These are phyloP conservation scores for Aegle marmelos DNA, from an alignment of 345 rosid genomes.

Conservation along the genomic window DNA sequence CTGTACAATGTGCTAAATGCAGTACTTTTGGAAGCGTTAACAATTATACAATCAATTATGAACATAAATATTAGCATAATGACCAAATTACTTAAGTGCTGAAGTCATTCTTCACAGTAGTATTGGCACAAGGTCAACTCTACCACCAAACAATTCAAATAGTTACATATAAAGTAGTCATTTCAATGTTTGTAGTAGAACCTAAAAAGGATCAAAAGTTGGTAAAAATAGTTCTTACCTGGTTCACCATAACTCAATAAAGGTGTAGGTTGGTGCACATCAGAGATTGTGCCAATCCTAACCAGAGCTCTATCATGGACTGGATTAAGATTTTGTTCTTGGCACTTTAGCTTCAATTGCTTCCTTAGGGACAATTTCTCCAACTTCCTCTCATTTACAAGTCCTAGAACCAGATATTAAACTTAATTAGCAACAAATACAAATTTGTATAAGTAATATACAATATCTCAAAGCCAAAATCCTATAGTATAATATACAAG, in stretches of 20 bases:
- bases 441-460: background rate
- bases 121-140: background rate
- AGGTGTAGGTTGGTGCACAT: constrained; percentile 43
- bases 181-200: background rate
- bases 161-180: background rate
- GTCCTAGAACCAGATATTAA: constrained; percentile 40
- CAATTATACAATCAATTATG: background rate
- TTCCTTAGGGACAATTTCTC: constrained; percentile 84
- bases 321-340: constrained; percentile 60
- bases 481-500: background rate
- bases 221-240: constrained; percentile 34
- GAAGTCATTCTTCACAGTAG: background rate
- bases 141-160: background rate
- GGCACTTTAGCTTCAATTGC: constrained; percentile 90
- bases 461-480: background rate
- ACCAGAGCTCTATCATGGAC: constrained; percentile 49
- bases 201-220: background rate
- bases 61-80: background rate
- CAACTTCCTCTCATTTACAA: constrained; percentile 53
- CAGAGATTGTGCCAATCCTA: constrained; percentile 41
- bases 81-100: background rate
- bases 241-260: constrained; percentile 40
- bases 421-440: constrained; percentile 10
- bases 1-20: background rate
- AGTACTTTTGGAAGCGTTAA: background rate